Percentiles rank a stretch among this genome's conserved stretches.
Conservation (phyloP, 2,329 filamentous ascomycete species). For the Cyclaneusma minus region DNA sequence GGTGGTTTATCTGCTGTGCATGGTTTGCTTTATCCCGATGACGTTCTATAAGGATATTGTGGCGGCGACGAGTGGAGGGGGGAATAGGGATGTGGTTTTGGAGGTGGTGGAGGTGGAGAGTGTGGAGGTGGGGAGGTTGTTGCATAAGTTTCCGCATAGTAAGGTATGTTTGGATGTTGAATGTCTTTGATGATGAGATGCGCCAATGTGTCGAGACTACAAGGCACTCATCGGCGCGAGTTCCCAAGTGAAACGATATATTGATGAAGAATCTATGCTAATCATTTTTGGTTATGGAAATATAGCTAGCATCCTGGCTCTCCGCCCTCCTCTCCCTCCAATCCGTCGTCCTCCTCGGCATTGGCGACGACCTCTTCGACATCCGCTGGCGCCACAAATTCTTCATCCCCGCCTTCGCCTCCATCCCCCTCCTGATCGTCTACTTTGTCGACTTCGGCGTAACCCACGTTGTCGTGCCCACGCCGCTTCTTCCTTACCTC, state of each 20-base stretch:
- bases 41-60: constrained; percentile 98
- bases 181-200: no score
- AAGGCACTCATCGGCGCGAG: no score
- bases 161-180: constrained; percentile 52
- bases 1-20: constrained; percentile 73
- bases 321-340: constrained; percentile 89
- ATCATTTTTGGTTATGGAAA: no score
- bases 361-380: constrained; percentile 93
- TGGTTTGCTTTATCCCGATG: constrained; percentile 91
- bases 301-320: constrained; percentile 79
- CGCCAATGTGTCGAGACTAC: no score
- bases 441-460: constrained; percentile 99
- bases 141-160: constrained; percentile 87
- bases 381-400: constrained; percentile 99
- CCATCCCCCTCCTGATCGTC: constrained; percentile 84
- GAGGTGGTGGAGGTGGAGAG: constrained; percentile 7
- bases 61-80: constrained; percentile 81
- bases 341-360: constrained; percentile 76
- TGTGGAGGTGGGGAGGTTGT: constrained; percentile 59
- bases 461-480: constrained; percentile 83
- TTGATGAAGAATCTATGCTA: neutral
- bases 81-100: constrained; percentile 75
- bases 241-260: neutral
- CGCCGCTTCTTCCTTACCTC: constrained; percentile 69
- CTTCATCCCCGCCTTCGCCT: constrained; percentile 87